Percentiles rank a stretch among this genome's conserved stretches.
Conservation (phyloP, 345 rosid genomes). For the Erysimum cheiranthoides region DNA sequence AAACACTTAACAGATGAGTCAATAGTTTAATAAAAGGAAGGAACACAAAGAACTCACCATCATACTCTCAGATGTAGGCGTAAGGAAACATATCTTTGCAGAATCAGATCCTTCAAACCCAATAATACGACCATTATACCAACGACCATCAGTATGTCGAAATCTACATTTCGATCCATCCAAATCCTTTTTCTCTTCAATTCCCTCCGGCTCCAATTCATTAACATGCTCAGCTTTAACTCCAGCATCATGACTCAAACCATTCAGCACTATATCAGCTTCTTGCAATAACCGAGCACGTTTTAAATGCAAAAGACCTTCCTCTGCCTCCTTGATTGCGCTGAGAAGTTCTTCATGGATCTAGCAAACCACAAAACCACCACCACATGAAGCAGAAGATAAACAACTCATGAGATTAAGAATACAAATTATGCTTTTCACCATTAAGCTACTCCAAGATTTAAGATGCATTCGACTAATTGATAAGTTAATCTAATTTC, state of each 20-base stretch:
- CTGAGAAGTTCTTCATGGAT: slow-evolving; percentile 75
- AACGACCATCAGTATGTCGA: slow-evolving; percentile 73
- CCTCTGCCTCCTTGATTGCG: slow-evolving; percentile 77
- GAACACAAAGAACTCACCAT: slow-evolving; percentile 54
- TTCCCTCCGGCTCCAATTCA: slow-evolving; percentile 56
- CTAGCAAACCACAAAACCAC: slow-evolving; percentile 42
- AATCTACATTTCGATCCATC: slow-evolving; percentile 86
- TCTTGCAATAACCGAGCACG: slow-evolving; percentile 74
- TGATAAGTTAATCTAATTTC: neutral
- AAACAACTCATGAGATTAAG: neutral
- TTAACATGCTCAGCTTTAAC: slow-evolving; percentile 60
- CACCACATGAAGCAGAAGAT: slow-evolving; percentile 25
- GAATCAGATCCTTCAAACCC: slow-evolving; percentile 57
- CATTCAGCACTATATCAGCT: slow-evolving; percentile 58
- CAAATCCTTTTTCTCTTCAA: slow-evolving; percentile 50
- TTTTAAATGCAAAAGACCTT: slow-evolving; percentile 76
- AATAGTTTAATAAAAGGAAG: neutral
- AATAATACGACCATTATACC: slow-evolving; percentile 88
- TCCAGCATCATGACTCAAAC: slow-evolving; percentile 39
- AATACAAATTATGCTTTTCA: neutral
- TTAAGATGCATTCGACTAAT: neutral
- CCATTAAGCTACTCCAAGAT: neutral
- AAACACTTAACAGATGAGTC: neutral
- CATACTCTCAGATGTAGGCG: slow-evolving; percentile 88
- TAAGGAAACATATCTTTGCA: slow-evolving; percentile 82